A percentile compares a stretch with the other conserved stretches of the same genome.
These are phyloP conservation scores for Nakazawaea peltata DNA, from an alignment of 805 yeast species.

Conservation along the genomic window DNA sequence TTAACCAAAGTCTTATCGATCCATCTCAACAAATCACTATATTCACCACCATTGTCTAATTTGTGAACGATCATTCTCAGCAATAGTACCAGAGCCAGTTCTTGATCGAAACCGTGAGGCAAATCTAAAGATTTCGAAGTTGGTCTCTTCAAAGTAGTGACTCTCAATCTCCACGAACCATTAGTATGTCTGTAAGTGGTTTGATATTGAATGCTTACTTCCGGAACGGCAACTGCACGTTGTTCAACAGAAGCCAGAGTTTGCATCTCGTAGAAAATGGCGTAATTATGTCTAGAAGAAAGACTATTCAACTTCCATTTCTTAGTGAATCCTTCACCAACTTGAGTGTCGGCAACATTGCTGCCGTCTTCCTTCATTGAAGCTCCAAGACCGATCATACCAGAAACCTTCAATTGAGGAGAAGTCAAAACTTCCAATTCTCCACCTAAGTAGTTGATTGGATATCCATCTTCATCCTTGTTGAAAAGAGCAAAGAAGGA, in stretches of 20 bases:
- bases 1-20: slow-evolving; percentile 86
- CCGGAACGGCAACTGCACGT: slow-evolving; percentile 25
- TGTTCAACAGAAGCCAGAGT: slow-evolving; percentile 39
- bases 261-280: slow-evolving; percentile 78
- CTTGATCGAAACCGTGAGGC: slow-evolving; percentile 83
- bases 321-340: slow-evolving; percentile 90
- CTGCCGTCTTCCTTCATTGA: slow-evolving; percentile 58
- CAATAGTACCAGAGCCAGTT: slow-evolving; percentile 93
- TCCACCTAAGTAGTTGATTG: slow-evolving; percentile 88
- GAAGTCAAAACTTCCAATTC: slow-evolving; percentile 81
- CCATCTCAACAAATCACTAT: slow-evolving; percentile 89
- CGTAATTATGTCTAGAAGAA: slow-evolving; percentile 85
- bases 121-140: slow-evolving; percentile 43
- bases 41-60: slow-evolving; percentile 67
- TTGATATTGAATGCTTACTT: slow-evolving; percentile 57
- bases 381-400: slow-evolving; percentile 89
- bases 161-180: slow-evolving; percentile 82
- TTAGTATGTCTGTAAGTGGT: slow-evolving; percentile 95
- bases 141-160: slow-evolving; percentile 69
- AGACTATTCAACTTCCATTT: slow-evolving; percentile 81
- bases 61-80: slow-evolving; percentile 87
- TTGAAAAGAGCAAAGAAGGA: slow-evolving; percentile 80
- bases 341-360: slow-evolving; percentile 84
- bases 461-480: slow-evolving; percentile 80
- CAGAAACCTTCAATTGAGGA: slow-evolving; percentile 80